Conservation (phyloP, 192 early-diverging fungal genomes). For the Rhizoclosmatium sp. region DNA sequence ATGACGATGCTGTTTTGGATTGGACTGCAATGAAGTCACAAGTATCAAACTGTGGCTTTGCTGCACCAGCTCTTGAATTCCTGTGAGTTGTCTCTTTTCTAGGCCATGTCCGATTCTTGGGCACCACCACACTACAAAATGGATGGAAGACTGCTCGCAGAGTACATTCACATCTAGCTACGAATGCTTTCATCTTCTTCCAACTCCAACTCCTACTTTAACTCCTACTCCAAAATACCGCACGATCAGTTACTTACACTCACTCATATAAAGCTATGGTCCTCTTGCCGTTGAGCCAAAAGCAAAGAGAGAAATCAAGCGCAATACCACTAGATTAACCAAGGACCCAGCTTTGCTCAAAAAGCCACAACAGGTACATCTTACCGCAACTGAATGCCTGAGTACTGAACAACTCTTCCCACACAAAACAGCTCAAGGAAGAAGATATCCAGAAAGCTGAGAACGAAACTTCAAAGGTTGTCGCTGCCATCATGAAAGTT, state of each 20-base stretch:
- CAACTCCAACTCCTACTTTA: no score
- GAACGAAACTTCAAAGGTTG: conserved; percentile 87
- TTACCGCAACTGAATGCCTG: no score
- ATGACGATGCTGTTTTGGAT: conserved; percentile 54
- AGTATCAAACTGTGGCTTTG: conserved; percentile 59
- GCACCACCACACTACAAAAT: no score
- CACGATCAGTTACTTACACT: neutral
- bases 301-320: conserved; percentile 36
- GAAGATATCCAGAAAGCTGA: conserved; percentile 79
- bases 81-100: conserved; percentile 62
- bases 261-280: conserved; percentile 60
- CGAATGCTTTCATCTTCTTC: no score
- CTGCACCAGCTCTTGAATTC: conserved; percentile 77
- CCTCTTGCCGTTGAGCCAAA: conserved; percentile 73
- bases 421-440: conserved; percentile 58
- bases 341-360: conserved; percentile 59
- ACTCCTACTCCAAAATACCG: no score
- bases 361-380: conserved; percentile 52
- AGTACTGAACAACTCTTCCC: no score
- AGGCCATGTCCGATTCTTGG: neutral
- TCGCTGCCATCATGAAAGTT: conserved; percentile 70
- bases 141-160: no score
- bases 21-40: conserved; percentile 70
- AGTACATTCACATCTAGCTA: no score
- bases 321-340: conserved; percentile 40